Base-by-base conservation (phyloP, 2,329 filamentous ascomycete genomes). In the Ceratocystis destructans region DNA sequence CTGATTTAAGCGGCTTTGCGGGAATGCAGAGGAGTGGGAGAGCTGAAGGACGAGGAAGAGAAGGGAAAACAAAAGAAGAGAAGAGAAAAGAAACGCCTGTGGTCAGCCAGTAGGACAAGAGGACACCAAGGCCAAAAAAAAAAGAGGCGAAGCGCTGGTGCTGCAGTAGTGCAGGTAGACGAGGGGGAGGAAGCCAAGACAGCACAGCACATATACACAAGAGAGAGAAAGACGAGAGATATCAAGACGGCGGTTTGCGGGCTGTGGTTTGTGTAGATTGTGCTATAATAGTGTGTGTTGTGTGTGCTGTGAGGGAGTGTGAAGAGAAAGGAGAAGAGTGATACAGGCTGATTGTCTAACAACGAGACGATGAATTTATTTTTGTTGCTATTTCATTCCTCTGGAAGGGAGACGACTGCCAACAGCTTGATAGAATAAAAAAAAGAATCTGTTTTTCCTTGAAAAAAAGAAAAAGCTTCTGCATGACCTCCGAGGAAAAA, bases 121-220 rank as follows among this genome's bases (percentile, higher is more conserved):
- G 41, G 22, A 17, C 25, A 62, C 20, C 20, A 44, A 5, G 41
- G 41, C 15, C 12, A 33, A 37, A 61, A 17, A 25, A 62, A n/a
- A 62, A 45, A 46, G 28, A 20, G 55, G 55, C 55, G 55, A 62
- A 62, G 41, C 61, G 61, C 61, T 46, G n/a, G 45, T 28, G 41
- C 5, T 46, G 41, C 55, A 33, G 55, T 37, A 31, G 53, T n/a
- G 28, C 25, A 59, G 55, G 31, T 59, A 59, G 55, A 59, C 28
- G 55, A 37, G 55, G 25, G 31, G n/a, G 15, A 53, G 7, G 48
- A 25, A n/a, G 48, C n/a, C 22, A 41, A 41, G 37, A 41, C 37
- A 53, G 48, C 17, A 20, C 17, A 48, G 17, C 20, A 28, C 48
- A 28, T 22, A 50, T n/a, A 50, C n/a, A 10, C n/a, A 20, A 50